Evolutionary conservation across 164 flowering plant species (phyloP).

Genomic region (Amborella trichopoda): DNA sequence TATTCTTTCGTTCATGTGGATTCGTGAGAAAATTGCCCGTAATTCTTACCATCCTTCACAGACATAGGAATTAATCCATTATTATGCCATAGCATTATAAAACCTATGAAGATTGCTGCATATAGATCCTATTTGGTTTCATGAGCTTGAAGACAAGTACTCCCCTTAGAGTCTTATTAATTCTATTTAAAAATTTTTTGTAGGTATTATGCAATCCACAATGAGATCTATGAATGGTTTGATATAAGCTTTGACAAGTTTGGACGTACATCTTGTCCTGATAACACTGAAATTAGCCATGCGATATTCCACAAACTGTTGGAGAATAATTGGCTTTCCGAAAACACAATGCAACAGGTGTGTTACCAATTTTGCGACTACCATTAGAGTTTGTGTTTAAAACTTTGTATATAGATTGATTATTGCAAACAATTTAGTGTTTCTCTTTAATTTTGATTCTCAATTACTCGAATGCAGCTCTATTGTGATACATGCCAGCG

Average conservation of each 20-base stretch:
- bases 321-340: conserved; percentile 81
- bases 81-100: no score
- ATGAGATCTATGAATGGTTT: conserved; percentile 78
- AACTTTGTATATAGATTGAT: neutral
- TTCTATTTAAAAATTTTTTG: no score
- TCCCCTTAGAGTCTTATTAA: no score
- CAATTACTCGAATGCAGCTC: conserved; percentile 35
- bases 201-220: conserved; percentile 82
- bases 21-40: no score
- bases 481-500: conserved; percentile 68
- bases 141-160: no score
- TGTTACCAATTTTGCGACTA: neutral
- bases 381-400: no score
- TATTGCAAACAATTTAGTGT: neutral
- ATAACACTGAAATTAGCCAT: conserved; percentile 88
- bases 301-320: conserved; percentile 60
- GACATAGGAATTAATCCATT: no score
- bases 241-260: conserved; percentile 79
- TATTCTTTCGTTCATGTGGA: no score
- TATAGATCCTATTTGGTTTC: no score
- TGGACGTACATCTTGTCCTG: conserved; percentile 86
- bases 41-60: no score
- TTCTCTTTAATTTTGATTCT: neutral
- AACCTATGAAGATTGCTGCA: no score
- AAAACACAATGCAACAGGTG: conserved; percentile 87